phyloP scores from a whole-genome alignment of 768 basidiomycete species.

The Tricholoma flavovirens region DNA sequence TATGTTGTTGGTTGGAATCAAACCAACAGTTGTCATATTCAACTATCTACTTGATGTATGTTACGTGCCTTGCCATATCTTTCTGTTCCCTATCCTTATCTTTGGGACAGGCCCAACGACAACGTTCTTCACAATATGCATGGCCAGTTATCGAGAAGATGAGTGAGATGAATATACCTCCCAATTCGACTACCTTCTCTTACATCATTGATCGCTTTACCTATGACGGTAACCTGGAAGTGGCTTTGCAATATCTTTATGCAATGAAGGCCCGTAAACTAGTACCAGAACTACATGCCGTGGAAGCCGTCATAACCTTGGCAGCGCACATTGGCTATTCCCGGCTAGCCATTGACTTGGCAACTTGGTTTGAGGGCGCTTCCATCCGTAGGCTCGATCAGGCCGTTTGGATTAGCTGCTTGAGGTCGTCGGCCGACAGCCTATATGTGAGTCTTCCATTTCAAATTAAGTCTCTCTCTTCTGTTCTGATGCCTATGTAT shows the following conservation, averaged over 20 bases:
- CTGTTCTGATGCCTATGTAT: constrained; percentile 5
- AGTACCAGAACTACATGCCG: constrained; percentile 42
- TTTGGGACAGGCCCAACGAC: constrained; percentile 40
- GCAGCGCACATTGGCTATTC: constrained; percentile 52
- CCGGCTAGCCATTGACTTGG: constrained; percentile 68
- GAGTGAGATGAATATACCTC: constrained; percentile 40
- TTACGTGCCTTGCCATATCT: constrained; percentile 8
- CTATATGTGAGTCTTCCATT: constrained; percentile 53
- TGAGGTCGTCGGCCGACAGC: constrained; percentile 56
- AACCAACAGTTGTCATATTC: constrained; percentile 47
- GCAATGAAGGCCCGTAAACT: constrained; percentile 50
- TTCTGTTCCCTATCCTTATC: constrained; percentile 3
- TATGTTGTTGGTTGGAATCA: constrained; percentile 48
- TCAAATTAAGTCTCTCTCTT: not conserved
- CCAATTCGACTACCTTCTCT: constrained; percentile 50
- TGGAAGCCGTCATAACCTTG: constrained; percentile 46
- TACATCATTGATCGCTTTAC: constrained; percentile 45
- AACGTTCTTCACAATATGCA: constrained; percentile 31
- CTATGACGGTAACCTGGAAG: constrained; percentile 51
- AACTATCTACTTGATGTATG: constrained; percentile 56
- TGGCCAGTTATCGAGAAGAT: constrained; percentile 53
- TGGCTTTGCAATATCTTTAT: constrained; percentile 55
- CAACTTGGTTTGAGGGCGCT: constrained; percentile 49
- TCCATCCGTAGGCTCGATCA: constrained; percentile 49
- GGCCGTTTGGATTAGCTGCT: constrained; percentile 59